phyloP scores from a whole-genome alignment of 805 yeast genomes.

The Yarrowia alimentaria region DNA sequence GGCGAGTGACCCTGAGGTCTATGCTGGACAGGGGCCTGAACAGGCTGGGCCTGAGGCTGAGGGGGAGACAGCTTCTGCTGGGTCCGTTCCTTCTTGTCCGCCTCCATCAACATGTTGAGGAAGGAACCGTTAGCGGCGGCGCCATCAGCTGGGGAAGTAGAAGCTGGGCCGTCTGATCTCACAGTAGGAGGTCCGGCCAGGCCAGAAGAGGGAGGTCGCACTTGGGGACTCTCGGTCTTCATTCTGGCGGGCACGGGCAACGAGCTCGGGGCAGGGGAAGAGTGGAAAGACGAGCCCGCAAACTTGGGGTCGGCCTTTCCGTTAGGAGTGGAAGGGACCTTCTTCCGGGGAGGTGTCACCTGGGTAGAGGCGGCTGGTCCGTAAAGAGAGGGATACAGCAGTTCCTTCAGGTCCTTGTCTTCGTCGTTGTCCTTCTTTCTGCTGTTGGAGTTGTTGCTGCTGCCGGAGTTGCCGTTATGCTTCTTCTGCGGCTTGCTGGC shows the following conservation, averaged over 20 bases:
- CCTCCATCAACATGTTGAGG: conserved; percentile 22
- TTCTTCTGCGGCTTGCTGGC: too few species aligned
- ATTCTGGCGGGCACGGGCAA: conserved; percentile 33
- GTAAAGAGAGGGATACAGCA: conserved; percentile 35
- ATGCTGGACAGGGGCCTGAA: too few species aligned
- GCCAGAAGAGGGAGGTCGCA: neutral
- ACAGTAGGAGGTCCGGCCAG: neutral
- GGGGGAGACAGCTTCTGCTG: neutral
- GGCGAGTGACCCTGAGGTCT: too few species aligned
- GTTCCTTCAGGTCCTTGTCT: conserved; percentile 31
- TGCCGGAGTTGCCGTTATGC: neutral
- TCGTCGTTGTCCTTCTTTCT: neutral
- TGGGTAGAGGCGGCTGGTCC: conserved; percentile 28
- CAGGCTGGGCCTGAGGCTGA: too few species aligned
- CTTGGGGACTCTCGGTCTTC: too few species aligned
- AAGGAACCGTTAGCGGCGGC: neutral
- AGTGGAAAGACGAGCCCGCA: conserved; percentile 38
- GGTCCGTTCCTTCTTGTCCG: conserved; percentile 16
- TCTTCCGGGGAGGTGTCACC: conserved; percentile 6
- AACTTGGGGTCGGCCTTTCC: conserved; percentile 28
- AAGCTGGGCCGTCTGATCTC: neutral
- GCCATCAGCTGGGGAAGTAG: neutral
- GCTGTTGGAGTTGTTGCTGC: conserved; percentile 21
- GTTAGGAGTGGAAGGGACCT: neutral
- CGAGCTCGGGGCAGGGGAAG: conserved; percentile 37